phyloP scores from a whole-genome alignment of 768 basidiomycete species.

The Paxillus involutus region DNA sequence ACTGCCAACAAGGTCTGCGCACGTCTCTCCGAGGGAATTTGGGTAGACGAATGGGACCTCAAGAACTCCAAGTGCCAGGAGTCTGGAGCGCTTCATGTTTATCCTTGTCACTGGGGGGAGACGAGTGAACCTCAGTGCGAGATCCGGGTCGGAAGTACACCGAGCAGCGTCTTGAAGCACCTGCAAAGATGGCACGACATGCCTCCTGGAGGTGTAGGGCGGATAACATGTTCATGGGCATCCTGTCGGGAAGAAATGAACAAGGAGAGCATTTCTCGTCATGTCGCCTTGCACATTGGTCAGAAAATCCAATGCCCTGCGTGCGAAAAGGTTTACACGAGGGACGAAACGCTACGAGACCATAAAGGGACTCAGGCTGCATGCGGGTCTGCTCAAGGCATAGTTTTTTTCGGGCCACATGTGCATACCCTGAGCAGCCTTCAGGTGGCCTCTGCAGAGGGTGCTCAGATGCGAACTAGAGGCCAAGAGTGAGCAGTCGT shows the following conservation, averaged over 20 bases:
- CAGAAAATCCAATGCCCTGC: background rate
- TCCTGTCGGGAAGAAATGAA: background rate
- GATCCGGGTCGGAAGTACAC: background rate
- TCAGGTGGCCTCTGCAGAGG: background rate
- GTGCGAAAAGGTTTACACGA: background rate
- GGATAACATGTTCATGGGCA: background rate
- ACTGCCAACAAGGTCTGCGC: background rate
- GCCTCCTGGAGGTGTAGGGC: background rate
- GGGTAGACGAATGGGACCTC: background rate
- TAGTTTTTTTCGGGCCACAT: no score
- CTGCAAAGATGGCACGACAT: background rate
- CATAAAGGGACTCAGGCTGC: background rate
- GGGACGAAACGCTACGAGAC: background rate
- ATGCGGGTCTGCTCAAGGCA: background rate
- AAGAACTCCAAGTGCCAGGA: background rate
- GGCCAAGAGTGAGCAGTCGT: background rate
- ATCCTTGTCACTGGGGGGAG: background rate
- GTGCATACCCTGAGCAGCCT: no score
- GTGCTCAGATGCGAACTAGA: background rate
- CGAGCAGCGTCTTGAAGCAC: background rate
- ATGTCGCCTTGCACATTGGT: background rate
- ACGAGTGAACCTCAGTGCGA: background rate
- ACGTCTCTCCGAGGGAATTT: background rate
- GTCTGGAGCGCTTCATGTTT: background rate
- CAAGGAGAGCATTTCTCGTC: background rate